Evolutionary conservation across 352 stramenopile genomes (phyloP), one percentile per base, ranked within the genome.

Genomic region (Pythium apleroticum): DNA sequence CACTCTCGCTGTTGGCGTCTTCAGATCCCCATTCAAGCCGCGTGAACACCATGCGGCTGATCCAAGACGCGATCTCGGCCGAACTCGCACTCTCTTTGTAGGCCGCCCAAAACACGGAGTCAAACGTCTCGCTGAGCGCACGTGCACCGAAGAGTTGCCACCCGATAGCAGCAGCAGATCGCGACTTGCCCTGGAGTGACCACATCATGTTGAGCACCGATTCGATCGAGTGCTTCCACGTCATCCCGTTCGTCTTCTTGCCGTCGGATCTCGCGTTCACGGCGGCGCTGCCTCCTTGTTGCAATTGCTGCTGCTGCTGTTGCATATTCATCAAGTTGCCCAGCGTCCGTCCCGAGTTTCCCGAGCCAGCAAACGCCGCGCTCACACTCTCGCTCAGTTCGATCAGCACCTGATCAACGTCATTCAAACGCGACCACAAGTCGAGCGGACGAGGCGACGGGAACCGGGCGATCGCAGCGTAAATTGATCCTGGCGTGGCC

Each of bases 111-210:
- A 88, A 74, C 12, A 93, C 63, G 2, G 72, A 75, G 55, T 71
- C 77, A 11, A 89, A 88, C 12, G 77, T 60, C 20, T 81, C 57
- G 4, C 68, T 71, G 19, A 93, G 68, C 3, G 80, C 75, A 5
- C 73, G 74, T 12, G 80, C 73, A 0, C 84, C 84, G 27, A 85
- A 81, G 19, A 90, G 27, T 19, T 69, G 72, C 81, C 82, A 93
- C 9, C 68, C 71, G 24, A 75, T 61, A 1, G 80, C 72, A 12
- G 74, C 61, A 8, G 77, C 77, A 1, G 86, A 66, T n/a, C 68
- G 73, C 2, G 81, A 64, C 69, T 85, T 87, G n/a, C 81, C 80
- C 43, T 84, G 84, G 28, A 93, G 50, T 45, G 74, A 77, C 84
- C 84, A 93, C 33, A 90, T 69, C 1, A 62, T 77, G 25, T 89